These are phyloP conservation scores for Gliomastix tumulicola DNA, from an alignment of 2,329 filamentous ascomycete genomes.

Conservation along the genomic window DNA sequence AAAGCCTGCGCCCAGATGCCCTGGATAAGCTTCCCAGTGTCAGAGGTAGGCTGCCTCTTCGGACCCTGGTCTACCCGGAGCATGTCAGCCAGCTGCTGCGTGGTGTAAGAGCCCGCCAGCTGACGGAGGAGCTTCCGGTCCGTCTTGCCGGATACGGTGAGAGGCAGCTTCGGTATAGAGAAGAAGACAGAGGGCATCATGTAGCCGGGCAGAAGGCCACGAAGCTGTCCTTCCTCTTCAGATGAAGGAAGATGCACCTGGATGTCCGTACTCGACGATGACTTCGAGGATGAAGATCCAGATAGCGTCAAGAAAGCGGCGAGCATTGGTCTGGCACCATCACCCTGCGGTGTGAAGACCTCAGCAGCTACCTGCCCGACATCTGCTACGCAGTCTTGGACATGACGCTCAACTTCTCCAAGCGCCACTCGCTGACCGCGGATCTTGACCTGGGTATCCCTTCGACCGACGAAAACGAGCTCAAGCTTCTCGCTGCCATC, in stretches of 20 bases:
- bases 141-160: constrained; percentile 1
- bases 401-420: constrained; percentile 13
- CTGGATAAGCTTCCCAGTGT: constrained; percentile 13
- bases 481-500: constrained; percentile 21
- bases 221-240: neutral
- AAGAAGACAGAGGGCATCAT: constrained; percentile 3
- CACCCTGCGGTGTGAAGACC: neutral
- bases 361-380: neutral
- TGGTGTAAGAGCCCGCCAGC: neutral
- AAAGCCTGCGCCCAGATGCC: constrained; percentile 27
- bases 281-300: too few species aligned
- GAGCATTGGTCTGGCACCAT: neutral
- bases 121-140: neutral
- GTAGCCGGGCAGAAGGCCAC: neutral
- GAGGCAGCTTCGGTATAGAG: neutral
- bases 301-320: too few species aligned
- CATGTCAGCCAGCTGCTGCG: too few species aligned
- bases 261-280: too few species aligned
- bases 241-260: too few species aligned
- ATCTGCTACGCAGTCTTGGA: constrained; percentile 1
- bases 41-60: constrained; percentile 1
- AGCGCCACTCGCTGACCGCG: constrained; percentile 42
- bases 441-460: constrained; percentile 43
- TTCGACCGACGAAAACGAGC: constrained; percentile 25
- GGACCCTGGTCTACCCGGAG: too few species aligned